phyloP scores from a whole-genome alignment of 1,284 basidiomycete species.

The Vanrija pseudolonga region DNA sequence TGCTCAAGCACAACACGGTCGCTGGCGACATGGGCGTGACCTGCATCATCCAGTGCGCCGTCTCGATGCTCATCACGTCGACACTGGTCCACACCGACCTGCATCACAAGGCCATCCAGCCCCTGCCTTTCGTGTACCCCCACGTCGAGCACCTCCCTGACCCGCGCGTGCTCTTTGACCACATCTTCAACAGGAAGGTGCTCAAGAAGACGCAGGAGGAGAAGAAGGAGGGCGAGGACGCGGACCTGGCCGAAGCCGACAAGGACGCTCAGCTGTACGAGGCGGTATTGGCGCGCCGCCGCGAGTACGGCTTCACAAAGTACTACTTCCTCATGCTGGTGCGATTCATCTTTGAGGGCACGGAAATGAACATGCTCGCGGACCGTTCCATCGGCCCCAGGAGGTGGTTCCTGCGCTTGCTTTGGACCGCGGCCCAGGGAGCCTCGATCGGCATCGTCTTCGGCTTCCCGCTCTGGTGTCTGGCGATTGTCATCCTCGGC shows the following conservation, averaged over 20 bases:
- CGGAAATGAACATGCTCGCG: constrained; percentile 47
- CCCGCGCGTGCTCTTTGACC: constrained; percentile 26
- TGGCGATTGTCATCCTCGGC: constrained; percentile 46
- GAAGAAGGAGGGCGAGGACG: not conserved
- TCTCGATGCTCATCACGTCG: constrained; percentile 48
- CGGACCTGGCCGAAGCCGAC: not conserved
- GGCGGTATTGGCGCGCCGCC: not conserved
- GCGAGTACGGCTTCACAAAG: constrained; percentile 8
- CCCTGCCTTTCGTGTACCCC: constrained; percentile 48
- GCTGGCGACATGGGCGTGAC: constrained; percentile 50
- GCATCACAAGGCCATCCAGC: constrained; percentile 40
- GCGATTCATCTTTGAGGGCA: constrained; percentile 50
- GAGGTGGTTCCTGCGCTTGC: constrained; percentile 33
- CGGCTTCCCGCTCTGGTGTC: constrained; percentile 46
- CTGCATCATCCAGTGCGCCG: constrained; percentile 44
- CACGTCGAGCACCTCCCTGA: constrained; percentile 49
- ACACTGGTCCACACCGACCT: constrained; percentile 50
- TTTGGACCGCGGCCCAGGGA: constrained; percentile 46
- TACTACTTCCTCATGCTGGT: constrained; percentile 46
- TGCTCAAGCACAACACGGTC: constrained; percentile 44
- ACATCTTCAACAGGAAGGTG: constrained; percentile 3
- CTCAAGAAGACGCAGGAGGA: not conserved
- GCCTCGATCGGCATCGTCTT: constrained; percentile 43
- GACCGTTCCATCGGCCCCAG: constrained; percentile 15
- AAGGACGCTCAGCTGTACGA: no score